Base-by-base conservation (phyloP, 2,329 filamentous ascomycete genomes). In the Aspergillus pseudotamarii region DNA sequence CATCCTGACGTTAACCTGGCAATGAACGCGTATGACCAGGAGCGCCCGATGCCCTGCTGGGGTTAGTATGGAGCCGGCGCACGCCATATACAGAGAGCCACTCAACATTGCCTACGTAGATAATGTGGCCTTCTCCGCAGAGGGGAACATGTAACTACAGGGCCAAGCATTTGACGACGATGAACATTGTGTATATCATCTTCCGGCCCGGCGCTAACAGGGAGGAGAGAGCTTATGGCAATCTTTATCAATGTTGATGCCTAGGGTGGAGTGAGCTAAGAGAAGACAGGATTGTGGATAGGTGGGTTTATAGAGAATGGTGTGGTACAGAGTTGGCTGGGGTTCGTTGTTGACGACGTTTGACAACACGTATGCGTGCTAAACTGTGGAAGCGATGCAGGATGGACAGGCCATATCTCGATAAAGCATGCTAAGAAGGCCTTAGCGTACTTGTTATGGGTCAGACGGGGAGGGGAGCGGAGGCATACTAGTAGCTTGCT, bases 351-450 rank as follows among this genome's bases (percentile, higher is more conserved):
- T 48, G 53, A 50, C 60, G 56, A 58, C 60, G 55, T 62, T 64
- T 43, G 57, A 56, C 57, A 59, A 63, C 57, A 59, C 61, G 61
- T 59, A 63, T 57, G 32, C 57, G 28, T 59, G 38, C 32, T 59
- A 51, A 30, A 26, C 56, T 58, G 28, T 48, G 56, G 23, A 32
- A n/a, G 16, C 48, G 56, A 58, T 38, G 19, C 41, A 58, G 46
- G 38, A 45, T 57, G 28, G 26, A 51, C 45, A 51, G 57, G 32
- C 38, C 57, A 59, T 36, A 59, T 53, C 34, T 59, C 28, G 46
- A 59, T 59, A 59, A 53, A 34, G 51, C 19, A 53, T 54, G 48
- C 58, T 53, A 51, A 53, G 57, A 26, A 53, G 53, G 46, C 43
- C 26, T 51, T 59, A 59, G 45, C 45, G 57, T 59, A 8, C 30